These are phyloP conservation scores for Hanseniaspora occidentalis DNA, from an alignment of 805 yeast genomes.

Conservation along the genomic window DNA sequence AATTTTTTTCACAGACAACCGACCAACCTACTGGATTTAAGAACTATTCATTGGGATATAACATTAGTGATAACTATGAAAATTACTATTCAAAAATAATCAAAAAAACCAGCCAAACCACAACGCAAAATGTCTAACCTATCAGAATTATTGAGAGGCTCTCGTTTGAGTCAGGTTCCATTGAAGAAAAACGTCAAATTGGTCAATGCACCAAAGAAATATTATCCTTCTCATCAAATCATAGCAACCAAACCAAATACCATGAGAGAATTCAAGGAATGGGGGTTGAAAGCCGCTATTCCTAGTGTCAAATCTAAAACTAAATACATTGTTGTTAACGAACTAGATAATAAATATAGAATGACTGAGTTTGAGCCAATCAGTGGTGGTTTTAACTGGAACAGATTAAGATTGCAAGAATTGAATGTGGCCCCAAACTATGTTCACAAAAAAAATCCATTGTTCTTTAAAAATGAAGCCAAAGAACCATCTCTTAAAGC, in stretches of 20 bases:
- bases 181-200: constrained; percentile 2
- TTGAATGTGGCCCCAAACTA: constrained; percentile 34
- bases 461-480: constrained; percentile 14
- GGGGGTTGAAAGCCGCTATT: constrained; percentile 60
- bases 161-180: constrained; percentile 5
- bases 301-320: constrained; percentile 45
- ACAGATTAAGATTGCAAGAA: constrained; percentile 56
- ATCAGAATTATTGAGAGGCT: constrained; percentile 4
- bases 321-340: constrained; percentile 49
- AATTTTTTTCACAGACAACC: background rate
- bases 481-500: background rate
- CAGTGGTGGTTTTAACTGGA: constrained; percentile 43
- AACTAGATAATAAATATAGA: constrained; percentile 52
- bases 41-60: no score
- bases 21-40: no score
- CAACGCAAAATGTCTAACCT: constrained; percentile 2
- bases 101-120: background rate
- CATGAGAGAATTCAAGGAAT: constrained; percentile 48
- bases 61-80: background rate
- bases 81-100: background rate
- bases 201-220: constrained; percentile 10
- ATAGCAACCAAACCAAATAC: constrained; percentile 57
- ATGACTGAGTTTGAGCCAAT: constrained; percentile 61
- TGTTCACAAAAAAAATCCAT: constrained; percentile 22
- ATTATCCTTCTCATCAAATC: constrained; percentile 57